Conservation (phyloP, 345 rosid species). For the Garcia nutans region DNA sequence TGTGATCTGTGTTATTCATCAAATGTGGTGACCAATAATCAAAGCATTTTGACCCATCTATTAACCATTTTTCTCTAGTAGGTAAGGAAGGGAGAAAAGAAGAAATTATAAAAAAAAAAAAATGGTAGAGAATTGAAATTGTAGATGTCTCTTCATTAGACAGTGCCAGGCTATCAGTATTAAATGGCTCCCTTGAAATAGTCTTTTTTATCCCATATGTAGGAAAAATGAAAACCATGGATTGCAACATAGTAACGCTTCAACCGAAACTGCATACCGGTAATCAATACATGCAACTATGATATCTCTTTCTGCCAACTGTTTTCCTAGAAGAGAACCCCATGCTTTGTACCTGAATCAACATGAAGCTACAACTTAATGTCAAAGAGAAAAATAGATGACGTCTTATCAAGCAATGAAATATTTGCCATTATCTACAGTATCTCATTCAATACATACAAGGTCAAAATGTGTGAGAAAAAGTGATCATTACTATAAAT, state of each 20-base stretch:
- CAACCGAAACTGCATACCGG: constrained; percentile 28
- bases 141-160: background rate
- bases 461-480: background rate
- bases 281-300: constrained; percentile 39
- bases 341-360: constrained; percentile 37
- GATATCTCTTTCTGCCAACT: constrained; percentile 36
- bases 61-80: too few species aligned
- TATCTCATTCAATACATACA: background rate
- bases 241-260: constrained; percentile 1
- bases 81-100: background rate
- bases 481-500: background rate
- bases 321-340: constrained; percentile 35
- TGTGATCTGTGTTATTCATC: too few species aligned
- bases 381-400: constrained; percentile 17
- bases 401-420: background rate
- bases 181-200: background rate
- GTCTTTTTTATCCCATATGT: background rate
- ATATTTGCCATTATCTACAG: background rate
- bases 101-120: too few species aligned
- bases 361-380: constrained; percentile 17
- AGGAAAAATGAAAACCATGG: constrained; percentile 5
- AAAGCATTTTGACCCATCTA: too few species aligned
- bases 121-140: background rate
- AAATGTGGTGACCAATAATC: background rate
- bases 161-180: constrained; percentile 2